Evolutionary conservation across 495 filamentous ascomycete genomes (phyloP), one percentile per base, ranked within the genome.

Genomic region (Margaritispora aquatica): DNA sequence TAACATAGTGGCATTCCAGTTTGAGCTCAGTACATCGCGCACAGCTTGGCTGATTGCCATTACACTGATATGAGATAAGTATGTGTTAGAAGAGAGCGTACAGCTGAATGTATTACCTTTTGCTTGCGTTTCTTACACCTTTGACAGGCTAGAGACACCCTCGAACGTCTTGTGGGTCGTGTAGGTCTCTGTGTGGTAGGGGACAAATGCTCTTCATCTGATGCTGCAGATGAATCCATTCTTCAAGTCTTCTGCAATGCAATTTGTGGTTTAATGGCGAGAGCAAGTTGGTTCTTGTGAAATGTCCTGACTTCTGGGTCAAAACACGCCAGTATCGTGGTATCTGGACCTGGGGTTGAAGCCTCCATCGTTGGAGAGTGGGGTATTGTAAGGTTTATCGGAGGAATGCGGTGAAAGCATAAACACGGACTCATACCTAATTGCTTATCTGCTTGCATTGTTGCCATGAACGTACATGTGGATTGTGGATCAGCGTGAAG

Each of bases 111-210:
- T 11, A 55, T 34, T 58, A 71, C 69, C 60, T 69, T 71, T 53
- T 71, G 67, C 49, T 71, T 71, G 29, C 69, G 61, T 2, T 62
- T 64, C 50, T 69, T 71, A 51, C 69, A 71, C 36, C 69, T 63
- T 48, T 71, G 69, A 41, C 69, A 71, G 13, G 69, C 69, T 26
- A 71, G 44, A 26, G 67, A 65, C 17, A 69, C 69, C n/a, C 69
- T 63, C 26, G 67, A 65, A 8, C 69, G 66, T 51, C 66, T 69
- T 29, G 59, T 57, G 19, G 65, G 57, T 44, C 38, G 4, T 17
- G 38, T 17, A 15, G 38, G 38, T 17, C 38, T 44, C 15, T 44
- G 38, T n/a, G n/a, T n/a, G 38, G 38, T 44, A 15, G 38, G 38
- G 38, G 38, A 44, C 17, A 44, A n/a, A n/a, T 44, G 38, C 38